A percentile compares a stretch with the other conserved stretches of the same genome.
phyloP scores from a whole-genome alignment of 495 filamentous ascomycete species.

The Paragyromitra xinjiangensis region DNA sequence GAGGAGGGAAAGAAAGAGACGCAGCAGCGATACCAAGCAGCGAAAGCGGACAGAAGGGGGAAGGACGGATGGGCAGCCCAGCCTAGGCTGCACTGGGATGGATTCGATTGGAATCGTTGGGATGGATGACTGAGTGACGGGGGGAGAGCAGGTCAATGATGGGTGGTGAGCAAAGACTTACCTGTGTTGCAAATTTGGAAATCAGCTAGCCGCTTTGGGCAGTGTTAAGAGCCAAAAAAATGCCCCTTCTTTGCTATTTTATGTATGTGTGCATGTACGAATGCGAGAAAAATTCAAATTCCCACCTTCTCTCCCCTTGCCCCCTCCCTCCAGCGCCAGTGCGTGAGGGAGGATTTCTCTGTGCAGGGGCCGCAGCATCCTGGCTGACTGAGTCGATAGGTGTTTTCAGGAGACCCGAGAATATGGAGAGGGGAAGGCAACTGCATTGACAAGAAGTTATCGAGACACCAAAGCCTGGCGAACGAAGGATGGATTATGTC shows the following conservation, averaged over 20 bases:
- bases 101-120: conserved; percentile 51
- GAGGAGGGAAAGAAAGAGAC: conserved; percentile 40
- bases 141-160: conserved; percentile 45
- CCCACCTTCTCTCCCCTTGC: conserved; percentile 33
- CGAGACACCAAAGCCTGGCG: conserved; percentile 30
- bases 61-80: conserved; percentile 52
- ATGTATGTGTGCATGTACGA: conserved; percentile 49
- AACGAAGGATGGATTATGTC: conserved; percentile 43
- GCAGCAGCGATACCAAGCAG: conserved; percentile 47
- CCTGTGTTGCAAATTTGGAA: conserved; percentile 47
- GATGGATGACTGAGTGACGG: conserved; percentile 37
- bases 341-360: conserved; percentile 44
- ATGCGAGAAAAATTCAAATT: conserved; percentile 52
- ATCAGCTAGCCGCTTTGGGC: conserved; percentile 46
- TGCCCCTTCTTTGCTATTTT: conserved; percentile 50
- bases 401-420: conserved; percentile 37
- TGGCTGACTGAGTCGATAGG: conserved; percentile 38
- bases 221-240: conserved; percentile 48
- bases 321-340: conserved; percentile 47
- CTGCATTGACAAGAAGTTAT: conserved; percentile 19
- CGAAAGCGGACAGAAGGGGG: conserved; percentile 55
- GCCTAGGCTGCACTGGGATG: conserved; percentile 52
- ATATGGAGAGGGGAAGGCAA: conserved; percentile 19
- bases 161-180: conserved; percentile 54
- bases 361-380: conserved; percentile 53